Evolutionary conservation across 2,329 filamentous ascomycete species (phyloP), one percentile per base, ranked within the genome.

Genomic region (Xylariaceae sp.): DNA sequence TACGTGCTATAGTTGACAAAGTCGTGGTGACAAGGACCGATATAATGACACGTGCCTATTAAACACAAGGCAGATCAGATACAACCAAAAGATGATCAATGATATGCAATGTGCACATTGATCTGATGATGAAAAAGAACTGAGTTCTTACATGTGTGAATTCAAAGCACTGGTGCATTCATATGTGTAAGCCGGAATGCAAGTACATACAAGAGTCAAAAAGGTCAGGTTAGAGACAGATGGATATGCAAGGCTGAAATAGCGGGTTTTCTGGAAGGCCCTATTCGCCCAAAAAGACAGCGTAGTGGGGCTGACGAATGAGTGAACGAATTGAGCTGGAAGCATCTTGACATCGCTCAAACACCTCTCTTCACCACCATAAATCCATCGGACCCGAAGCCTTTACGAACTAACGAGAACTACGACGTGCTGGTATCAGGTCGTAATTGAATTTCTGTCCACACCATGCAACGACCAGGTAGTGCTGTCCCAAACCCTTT

Each of bases 401-500:
- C 42, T 44, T n/a, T 43, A 47, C 37, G 45, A 40, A 41, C 44
- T 32, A 52, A 20, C 22, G 14, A 38, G 20, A 33, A 29, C 40
- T 46, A 14, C 37, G 17, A n/a, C n/a, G n/a, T n/a, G n/a, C n/a
- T n/a, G n/a, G n/a, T n/a, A n/a, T n/a, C n/a, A n/a, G 16, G 35
- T 40, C 25, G 40, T 36, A 32, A 37, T 23, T 37, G 40, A 22
- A 46, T 42, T n/a, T 29, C 27, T 48, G 44, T 53, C 41, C 14
- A 37, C 38, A 19, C 47, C 62, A 80, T 80, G 77, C 80, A 80
- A 66, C 73, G 77, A 71, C 72, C 75, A 79, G 77, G 77, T 80
- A 80, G 65, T 60, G 48, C 59, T 58, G 45, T 45, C 48, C 52
- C 49, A 40, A 29, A 42, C 40, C 44, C 47, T 40, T 48, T n/a